Evolutionary conservation across 2,329 filamentous ascomycete species (phyloP).

Genomic region (Fusarium sp.): DNA sequence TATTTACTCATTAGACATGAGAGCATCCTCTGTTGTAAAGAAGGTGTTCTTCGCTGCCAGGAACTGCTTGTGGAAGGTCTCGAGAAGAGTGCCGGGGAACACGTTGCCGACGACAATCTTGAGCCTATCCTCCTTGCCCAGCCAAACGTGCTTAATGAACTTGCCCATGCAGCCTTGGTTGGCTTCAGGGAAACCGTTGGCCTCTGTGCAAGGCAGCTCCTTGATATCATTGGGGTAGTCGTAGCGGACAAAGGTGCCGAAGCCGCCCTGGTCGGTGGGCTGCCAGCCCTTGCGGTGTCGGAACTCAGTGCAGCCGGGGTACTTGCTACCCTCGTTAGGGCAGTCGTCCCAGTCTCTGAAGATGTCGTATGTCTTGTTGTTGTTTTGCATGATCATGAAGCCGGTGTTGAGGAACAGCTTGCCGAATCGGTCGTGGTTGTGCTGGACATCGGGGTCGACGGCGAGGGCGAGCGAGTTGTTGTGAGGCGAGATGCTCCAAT

Average conservation of each 20-base stretch:
- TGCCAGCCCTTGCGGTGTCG: conserved; percentile 45
- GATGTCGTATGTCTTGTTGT: conserved; percentile 59
- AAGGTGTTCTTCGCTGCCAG: conserved; percentile 49
- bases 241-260: conserved; percentile 58
- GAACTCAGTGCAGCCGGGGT: conserved; percentile 54
- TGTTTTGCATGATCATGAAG: conserved; percentile 66
- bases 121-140: conserved; percentile 53
- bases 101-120: conserved; percentile 54
- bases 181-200: conserved; percentile 57
- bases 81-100: conserved; percentile 51
- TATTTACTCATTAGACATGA: conserved; percentile 1
- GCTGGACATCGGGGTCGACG: conserved; percentile 51
- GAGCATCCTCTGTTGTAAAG: conserved; percentile 29
- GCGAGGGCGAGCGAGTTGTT: conserved; percentile 57
- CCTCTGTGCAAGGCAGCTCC: conserved; percentile 56
- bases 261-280: conserved; percentile 58
- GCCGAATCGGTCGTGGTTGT: conserved; percentile 55
- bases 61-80: conserved; percentile 52
- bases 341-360: conserved; percentile 61
- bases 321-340: conserved; percentile 53
- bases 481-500: conserved; percentile 55
- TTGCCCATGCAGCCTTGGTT: conserved; percentile 53
- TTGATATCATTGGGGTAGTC: conserved; percentile 55
- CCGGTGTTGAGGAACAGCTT: conserved; percentile 62
- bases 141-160: conserved; percentile 59